Base-by-base conservation (phyloP, 1,139 yeast species). In the Suhomyces wounanorum region DNA sequence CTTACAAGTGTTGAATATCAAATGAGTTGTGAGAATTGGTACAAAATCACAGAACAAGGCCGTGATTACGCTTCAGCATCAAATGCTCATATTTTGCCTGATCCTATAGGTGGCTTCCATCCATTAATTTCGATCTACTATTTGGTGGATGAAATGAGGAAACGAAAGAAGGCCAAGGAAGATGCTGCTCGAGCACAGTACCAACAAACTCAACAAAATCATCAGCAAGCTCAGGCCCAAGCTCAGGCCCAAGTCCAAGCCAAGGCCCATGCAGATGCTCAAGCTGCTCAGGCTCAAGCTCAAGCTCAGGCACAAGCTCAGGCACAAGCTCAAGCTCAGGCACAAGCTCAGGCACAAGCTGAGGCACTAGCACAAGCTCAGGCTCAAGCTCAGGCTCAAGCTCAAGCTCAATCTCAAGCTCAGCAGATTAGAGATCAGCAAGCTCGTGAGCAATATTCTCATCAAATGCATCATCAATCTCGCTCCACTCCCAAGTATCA, bases 51-150 rank as follows among this genome's bases (percentile, higher is more conserved):
- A 8, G 73, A 73, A 43, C 73, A 66, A 54, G 79, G 80, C 6
- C 65, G 76, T 47, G 77, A 73, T 9, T 75, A 75, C 58, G 73
- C 74, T 1, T 63, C 76, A 17, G 78, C 77, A 4, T 66, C 74
- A 2, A 74, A 73, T 53, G 61, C 73, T 41, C 72, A 68, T 52
- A 67, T 69, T 48, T 74, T 70, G 59, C 82, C 81, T 1, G 96
- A 89, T 66, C 97, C 97, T n/a, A 89, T 96, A 0, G 79, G 82
- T 50, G 96, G 95, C 0, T 94, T 81, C 68, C 96, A 91, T 67
- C 98, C 99, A 0, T 75, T 92, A 56, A 71, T 94, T 11, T 89
- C 97, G 2, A 86, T 94, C 37, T 95, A 95, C 66, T 87, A 82
- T 64, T 77, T 95, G 59, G 96, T 92, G 21, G 84, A 82, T 50